Conservation (phyloP, 768 basidiomycete species). For the Kwoniella sp. region DNA sequence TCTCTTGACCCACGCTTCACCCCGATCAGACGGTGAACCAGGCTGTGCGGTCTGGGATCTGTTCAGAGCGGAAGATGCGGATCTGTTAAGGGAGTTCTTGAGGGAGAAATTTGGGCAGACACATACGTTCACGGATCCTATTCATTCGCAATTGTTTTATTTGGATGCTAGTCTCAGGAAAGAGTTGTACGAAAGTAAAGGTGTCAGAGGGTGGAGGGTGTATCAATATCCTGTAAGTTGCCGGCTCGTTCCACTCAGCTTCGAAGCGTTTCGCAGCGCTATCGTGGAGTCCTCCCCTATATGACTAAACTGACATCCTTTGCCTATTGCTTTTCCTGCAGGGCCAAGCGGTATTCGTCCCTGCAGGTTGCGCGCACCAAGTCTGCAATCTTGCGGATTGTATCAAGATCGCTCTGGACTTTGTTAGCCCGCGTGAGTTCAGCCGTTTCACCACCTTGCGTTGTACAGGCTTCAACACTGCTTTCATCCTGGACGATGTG, state of each 20-base stretch:
- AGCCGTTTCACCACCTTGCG: background rate
- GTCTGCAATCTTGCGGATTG: slow-evolving; percentile 93
- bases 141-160: slow-evolving; percentile 87
- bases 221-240: slow-evolving; percentile 74
- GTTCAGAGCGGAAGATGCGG: slow-evolving; percentile 76
- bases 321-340: slow-evolving; percentile 13
- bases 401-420: slow-evolving; percentile 93
- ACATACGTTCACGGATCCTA: slow-evolving; percentile 66
- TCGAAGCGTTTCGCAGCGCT: too few relatives aligned
- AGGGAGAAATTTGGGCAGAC: slow-evolving; percentile 61
- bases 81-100: slow-evolving; percentile 74
- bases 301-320: too few relatives aligned
- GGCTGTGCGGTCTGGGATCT: slow-evolving; percentile 93
- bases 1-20: slow-evolving; percentile 77
- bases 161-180: slow-evolving; percentile 70
- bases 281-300: too few relatives aligned
- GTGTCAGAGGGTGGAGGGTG: slow-evolving; percentile 76
- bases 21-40: slow-evolving; percentile 31
- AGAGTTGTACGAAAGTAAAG: slow-evolving; percentile 67
- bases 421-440: slow-evolving; percentile 70
- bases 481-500: too few relatives aligned
- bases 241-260: background rate
- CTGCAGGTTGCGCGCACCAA: slow-evolving; percentile 68
- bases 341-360: slow-evolving; percentile 90
- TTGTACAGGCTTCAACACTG: too few relatives aligned